Evolutionary conservation across 2,329 filamentous ascomycete genomes (phyloP).

Genomic region (Emmonsiellopsis sp.): DNA sequence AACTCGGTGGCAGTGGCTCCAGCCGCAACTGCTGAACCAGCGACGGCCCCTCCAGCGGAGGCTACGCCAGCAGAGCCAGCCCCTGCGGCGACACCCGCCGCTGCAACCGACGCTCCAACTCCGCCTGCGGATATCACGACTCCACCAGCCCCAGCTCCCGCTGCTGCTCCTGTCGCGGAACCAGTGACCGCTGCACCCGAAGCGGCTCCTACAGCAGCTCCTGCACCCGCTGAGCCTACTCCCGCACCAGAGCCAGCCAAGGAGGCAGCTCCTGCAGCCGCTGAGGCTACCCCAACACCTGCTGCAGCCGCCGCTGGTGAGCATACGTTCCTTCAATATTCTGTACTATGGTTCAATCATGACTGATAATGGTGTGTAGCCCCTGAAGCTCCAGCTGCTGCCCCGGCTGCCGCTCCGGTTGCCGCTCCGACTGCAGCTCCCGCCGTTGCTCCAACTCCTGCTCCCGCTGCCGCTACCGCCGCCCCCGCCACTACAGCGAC

Average conservation of each 20-base stretch:
- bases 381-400: slow-evolving; percentile 1
- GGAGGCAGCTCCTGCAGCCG: neutral
- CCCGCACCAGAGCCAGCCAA: neutral
- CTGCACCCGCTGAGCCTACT: neutral
- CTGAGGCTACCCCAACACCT: slow-evolving; percentile 2
- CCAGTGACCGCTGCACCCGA: slow-evolving; percentile 1
- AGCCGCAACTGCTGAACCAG: slow-evolving; percentile 8
- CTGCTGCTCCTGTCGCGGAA: slow-evolving; percentile 3
- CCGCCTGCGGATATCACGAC: slow-evolving; percentile 10
- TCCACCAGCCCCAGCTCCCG: slow-evolving; percentile 7
- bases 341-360: neutral
- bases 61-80: slow-evolving; percentile 9
- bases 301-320: neutral
- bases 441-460: slow-evolving; percentile 3
- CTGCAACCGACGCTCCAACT: slow-evolving; percentile 8
- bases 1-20: slow-evolving; percentile 4
- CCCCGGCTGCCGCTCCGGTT: neutral
- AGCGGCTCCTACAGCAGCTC: neutral
- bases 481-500: slow-evolving; percentile 1
- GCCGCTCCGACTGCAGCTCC: neutral
- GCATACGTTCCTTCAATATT: neutral
- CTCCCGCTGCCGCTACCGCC: slow-evolving; percentile 3
- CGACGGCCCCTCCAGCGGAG: slow-evolving; percentile 5
- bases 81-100: slow-evolving; percentile 4
- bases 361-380: neutral